These are phyloP conservation scores for Tritrichomonas musculus DNA, from an alignment of 208 protist species.

Conservation along the genomic window DNA sequence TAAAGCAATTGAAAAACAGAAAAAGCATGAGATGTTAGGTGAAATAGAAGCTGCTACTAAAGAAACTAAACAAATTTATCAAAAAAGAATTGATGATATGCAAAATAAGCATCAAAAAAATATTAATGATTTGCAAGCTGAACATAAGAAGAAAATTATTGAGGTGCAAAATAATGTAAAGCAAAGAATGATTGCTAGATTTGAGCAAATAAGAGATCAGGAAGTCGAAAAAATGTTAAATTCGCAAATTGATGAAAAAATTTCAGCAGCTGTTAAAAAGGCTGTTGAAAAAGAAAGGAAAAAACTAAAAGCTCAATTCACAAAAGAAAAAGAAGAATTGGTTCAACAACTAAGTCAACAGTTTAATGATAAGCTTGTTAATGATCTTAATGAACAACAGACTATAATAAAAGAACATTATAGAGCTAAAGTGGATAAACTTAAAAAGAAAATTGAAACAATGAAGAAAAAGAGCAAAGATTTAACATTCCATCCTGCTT, in stretches of 20 bases:
- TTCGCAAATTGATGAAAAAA: neutral
- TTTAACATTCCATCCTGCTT: too few relatives aligned
- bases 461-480: too few relatives aligned
- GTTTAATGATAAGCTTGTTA: neutral
- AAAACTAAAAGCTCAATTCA: neutral
- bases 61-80: neutral
- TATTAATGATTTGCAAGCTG: too few relatives aligned
- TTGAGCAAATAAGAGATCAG: neutral
- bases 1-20: slow-evolving; percentile 5
- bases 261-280: neutral
- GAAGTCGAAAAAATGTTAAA: neutral
- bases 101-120: too few relatives aligned
- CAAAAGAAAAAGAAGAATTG: neutral
- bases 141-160: neutral
- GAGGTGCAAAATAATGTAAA: neutral
- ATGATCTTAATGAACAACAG: neutral
- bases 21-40: neutral
- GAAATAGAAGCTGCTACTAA: too few relatives aligned
- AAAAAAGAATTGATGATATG: too few relatives aligned
- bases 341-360: neutral
- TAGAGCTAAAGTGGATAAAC: too few relatives aligned
- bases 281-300: neutral
- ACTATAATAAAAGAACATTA: neutral
- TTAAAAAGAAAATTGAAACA: too few relatives aligned
- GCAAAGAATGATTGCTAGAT: neutral